phyloP scores from a whole-genome alignment of 352 stramenopile species.

The Halophytophthora batemanensis region DNA sequence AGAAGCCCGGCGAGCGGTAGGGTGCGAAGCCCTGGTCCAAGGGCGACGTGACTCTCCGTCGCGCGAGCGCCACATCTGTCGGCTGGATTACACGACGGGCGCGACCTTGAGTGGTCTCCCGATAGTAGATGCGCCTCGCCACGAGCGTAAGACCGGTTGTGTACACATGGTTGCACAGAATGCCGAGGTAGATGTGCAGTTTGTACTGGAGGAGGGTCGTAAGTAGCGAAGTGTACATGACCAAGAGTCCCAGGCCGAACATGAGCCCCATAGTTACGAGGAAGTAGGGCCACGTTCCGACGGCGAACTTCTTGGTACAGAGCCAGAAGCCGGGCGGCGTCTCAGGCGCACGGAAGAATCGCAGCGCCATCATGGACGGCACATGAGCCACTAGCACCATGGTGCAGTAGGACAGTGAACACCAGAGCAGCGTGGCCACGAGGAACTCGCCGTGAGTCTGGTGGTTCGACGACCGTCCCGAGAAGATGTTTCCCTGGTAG shows the following conservation, averaged over 20 bases:
- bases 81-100: slow-evolving; percentile 4
- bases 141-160: slow-evolving; percentile 9
- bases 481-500: slow-evolving; percentile 27
- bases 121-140: slow-evolving; percentile 15
- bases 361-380: slow-evolving; percentile 13
- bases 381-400: slow-evolving; percentile 15
- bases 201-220: slow-evolving; percentile 13
- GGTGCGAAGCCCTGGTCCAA: slow-evolving; percentile 1
- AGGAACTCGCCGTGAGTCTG: slow-evolving; percentile 28
- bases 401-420: slow-evolving; percentile 15
- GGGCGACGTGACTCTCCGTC: neutral
- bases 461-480: slow-evolving; percentile 15
- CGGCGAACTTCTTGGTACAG: slow-evolving; percentile 2
- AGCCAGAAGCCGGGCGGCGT: neutral
- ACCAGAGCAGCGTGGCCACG: slow-evolving; percentile 26
- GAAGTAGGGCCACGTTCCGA: neutral
- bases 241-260: slow-evolving; percentile 8
- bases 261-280: slow-evolving; percentile 3
- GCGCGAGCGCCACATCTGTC: neutral
- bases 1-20: slow-evolving; percentile 5
- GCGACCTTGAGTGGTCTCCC: slow-evolving; percentile 19
- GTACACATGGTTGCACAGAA: slow-evolving; percentile 18
- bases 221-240: slow-evolving; percentile 13
- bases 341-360: neutral
- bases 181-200: slow-evolving; percentile 29